Percentiles rank a stretch among this genome's conserved stretches.
These are phyloP conservation scores for Verruconis gallopava DNA, from an alignment of 2,329 filamentous ascomycete genomes.

Conservation along the genomic window DNA sequence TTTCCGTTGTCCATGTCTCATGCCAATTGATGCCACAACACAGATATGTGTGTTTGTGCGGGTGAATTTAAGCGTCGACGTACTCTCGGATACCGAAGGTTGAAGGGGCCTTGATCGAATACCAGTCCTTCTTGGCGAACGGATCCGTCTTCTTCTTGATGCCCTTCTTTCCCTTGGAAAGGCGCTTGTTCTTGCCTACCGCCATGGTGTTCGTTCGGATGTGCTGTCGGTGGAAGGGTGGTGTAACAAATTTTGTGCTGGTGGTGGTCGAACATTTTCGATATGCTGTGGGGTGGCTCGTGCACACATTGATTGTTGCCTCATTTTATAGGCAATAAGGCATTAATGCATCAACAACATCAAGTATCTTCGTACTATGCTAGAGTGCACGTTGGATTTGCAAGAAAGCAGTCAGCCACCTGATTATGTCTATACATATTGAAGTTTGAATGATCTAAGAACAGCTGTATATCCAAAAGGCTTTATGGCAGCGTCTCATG, in stretches of 20 bases:
- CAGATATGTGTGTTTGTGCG: slow-evolving; percentile 8
- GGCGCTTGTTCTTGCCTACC: slow-evolving; percentile 98
- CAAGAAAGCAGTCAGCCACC: too few relatives aligned
- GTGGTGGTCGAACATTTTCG: too few relatives aligned
- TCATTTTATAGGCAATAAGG: too few relatives aligned
- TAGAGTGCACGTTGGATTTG: too few relatives aligned
- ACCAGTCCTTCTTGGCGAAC: slow-evolving; percentile 99
- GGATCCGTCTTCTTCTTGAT: slow-evolving; percentile 99
- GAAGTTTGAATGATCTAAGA: too few relatives aligned
- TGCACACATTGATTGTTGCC: too few relatives aligned
- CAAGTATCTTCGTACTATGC: too few relatives aligned
- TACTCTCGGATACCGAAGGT: slow-evolving; percentile 97
- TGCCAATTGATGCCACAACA: slow-evolving; percentile 10
- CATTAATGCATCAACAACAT: too few relatives aligned
- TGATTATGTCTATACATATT: too few relatives aligned
- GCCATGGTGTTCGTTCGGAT: slow-evolving; percentile 46
- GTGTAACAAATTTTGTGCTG: not conserved
- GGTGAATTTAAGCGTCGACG: slow-evolving; percentile 27
- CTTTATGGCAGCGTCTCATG: too few relatives aligned
- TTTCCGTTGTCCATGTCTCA: slow-evolving; percentile 14
- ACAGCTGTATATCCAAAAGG: too few relatives aligned
- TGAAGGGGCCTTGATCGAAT: slow-evolving; percentile 93
- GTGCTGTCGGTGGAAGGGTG: not conserved
- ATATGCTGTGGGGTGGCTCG: too few relatives aligned
- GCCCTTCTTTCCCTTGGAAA: slow-evolving; percentile 99